A percentile compares a stretch with the other conserved stretches of the same genome.
These are phyloP conservation scores for Talaromyces sp. DNA, from an alignment of 2,329 filamentous ascomycete genomes.

Conservation along the genomic window DNA sequence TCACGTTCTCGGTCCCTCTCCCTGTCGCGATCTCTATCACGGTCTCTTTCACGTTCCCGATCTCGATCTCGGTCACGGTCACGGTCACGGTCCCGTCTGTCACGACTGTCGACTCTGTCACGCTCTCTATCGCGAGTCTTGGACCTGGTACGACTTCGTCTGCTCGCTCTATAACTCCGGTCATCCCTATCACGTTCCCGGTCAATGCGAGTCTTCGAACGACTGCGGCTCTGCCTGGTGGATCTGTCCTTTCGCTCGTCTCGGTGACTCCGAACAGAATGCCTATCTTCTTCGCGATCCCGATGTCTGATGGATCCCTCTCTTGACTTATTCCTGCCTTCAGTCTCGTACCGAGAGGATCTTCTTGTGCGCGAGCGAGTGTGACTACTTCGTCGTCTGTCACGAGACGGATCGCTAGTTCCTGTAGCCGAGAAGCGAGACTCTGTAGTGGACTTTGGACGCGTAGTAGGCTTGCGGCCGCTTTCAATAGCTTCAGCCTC, in stretches of 20 bases:
- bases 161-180: constrained; percentile 18
- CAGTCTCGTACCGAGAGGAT: constrained; percentile 23
- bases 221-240: constrained; percentile 24
- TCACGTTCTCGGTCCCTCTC: constrained; percentile 29
- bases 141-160: constrained; percentile 29
- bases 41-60: constrained; percentile 25
- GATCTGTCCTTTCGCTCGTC: constrained; percentile 11
- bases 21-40: constrained; percentile 27
- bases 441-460: constrained; percentile 28
- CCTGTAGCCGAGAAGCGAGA: constrained; percentile 27
- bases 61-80: constrained; percentile 25
- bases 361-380: constrained; percentile 25
- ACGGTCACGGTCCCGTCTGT: constrained; percentile 26
- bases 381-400: constrained; percentile 28
- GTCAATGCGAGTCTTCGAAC: constrained; percentile 26
- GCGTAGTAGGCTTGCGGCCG: constrained; percentile 32
- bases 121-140: constrained; percentile 24
- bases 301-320: constrained; percentile 22
- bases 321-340: constrained; percentile 20
- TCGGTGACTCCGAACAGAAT: constrained; percentile 15
- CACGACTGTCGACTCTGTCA: constrained; percentile 32
- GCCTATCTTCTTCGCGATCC: constrained; percentile 19
- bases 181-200: constrained; percentile 31
- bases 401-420: constrained; percentile 27
- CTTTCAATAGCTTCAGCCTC: constrained; percentile 43